Evolutionary conservation across 2,329 filamentous ascomycete species (phyloP), one percentile per base, ranked within the genome.

Genomic region (Sphaerostilbella broomeana): DNA sequence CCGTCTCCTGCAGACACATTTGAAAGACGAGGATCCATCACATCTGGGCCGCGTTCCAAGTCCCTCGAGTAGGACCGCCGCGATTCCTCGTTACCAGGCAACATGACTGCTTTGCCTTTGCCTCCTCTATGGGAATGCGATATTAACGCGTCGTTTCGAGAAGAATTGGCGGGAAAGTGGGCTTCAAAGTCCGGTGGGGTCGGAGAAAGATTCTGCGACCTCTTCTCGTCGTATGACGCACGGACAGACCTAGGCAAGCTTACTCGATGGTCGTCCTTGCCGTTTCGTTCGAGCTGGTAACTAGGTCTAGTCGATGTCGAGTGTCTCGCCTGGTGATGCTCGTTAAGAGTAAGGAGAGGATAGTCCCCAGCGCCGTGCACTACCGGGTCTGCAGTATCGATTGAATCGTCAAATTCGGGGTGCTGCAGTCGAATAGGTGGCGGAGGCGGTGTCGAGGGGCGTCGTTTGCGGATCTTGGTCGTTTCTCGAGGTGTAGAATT

Each of bases 201-300:
- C 3, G 58, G 53, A 13, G 52, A 60, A 15, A 58, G 58, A 18
- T 53, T 58, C 11, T 55, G 57, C 27, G 57, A 50, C 29, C 61
- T 62, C 49, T 69, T 70, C 38, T 64, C 67, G 61, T 77, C 73
- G 65, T 70, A 68, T 4, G 73, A 77, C 29, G 69, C 64, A 29
- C 71, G 69, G 21, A 78, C 54, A 4, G 73, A 74, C 10, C 56
- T 60, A n/a, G 74, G 74, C 11, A 78, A 60, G 50, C 70, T 75
- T 42, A 74, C 61, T 35, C 71, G 68, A 41, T 64, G 64, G 31
- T 73, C 68, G 34, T 61, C 63, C 42, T 63, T 67, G 22, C 62
- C 56, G 33, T 58, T 60, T 29, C 61, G 63, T 21, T 76, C 73
- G 36, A 76, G 58, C 35, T 73, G 72, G 18, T 75, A 58, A 46